Base-by-base conservation (phyloP, 2,329 filamentous ascomycete species). In the Pseudogymnoascus sp. region DNA sequence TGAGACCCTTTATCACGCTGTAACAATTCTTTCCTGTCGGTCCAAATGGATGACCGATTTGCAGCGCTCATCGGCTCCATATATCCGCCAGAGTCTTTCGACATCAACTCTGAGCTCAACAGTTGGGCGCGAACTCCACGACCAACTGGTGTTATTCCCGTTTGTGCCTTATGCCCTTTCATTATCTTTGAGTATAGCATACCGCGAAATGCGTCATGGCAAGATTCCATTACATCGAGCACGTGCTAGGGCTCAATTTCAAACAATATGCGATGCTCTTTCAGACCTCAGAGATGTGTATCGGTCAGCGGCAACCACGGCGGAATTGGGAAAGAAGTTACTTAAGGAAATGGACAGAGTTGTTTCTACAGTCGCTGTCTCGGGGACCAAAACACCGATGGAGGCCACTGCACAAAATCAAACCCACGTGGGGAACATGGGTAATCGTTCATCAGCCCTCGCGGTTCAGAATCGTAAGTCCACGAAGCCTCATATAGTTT, bases 151-250 rank as follows among this genome's bases (percentile, higher is more conserved):
- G 1, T 72, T 83, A 0, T 76, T 86, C 33, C 84, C 85, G 0
- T 82, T 87, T 64, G 78, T 88, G 0, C 84, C 85, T 0, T 88
- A 87, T 63, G 84, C 83, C 0, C 77, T 87, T 0, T 84, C 84
- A 0, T 77, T 88, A 0, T 82, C 85, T 0, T 76, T 88, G 1
- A 85, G 82, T 56, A 83, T 87, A 1, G 81, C 83, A 11, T 88
- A 87, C 66, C 80, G 83, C 50, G 86, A 87, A 69, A 85, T 87
- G 83, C 78, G 84, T 1, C 82, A 86, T 67, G 85, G 82, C 63
- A 79, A 80, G 11, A 74, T 86, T 0, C 80, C 84, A 1, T 82
- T 85, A 77, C 86, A 85, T 65, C 79, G 84, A 3, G 77, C 78
- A 0, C 75, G 84, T n/a, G 81, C 82, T 4, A 80, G 82, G 66